Conservation (phyloP, 148 eudicot species). For the Silene conica region DNA sequence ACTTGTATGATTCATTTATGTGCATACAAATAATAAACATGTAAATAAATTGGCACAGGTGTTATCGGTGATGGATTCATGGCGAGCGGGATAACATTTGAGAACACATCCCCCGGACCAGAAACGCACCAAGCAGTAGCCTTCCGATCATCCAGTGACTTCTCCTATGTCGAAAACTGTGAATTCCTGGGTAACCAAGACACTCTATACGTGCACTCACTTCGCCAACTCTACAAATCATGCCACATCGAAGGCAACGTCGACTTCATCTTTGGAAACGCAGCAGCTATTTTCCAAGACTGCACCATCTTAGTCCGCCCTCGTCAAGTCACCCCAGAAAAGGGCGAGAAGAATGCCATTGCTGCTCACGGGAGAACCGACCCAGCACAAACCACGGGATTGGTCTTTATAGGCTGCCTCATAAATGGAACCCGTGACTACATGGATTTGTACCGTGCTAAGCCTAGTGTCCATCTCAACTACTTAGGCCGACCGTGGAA, state of each 20-base stretch:
- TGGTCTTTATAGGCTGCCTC: conserved; percentile 22
- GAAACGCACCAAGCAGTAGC: conserved; percentile 34
- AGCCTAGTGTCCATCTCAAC: conserved; percentile 25
- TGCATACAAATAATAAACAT: too few species aligned
- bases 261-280: conserved; percentile 37
- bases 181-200: conserved; percentile 35
- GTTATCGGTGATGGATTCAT: conserved; percentile 32
- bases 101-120: conserved; percentile 31
- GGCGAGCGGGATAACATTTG: conserved; percentile 30
- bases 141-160: conserved; percentile 29
- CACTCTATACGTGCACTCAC: conserved; percentile 32
- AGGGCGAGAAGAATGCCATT: conserved; percentile 24
- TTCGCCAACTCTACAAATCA: conserved; percentile 30
- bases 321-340: conserved; percentile 24
- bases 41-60: background rate
- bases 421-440: conserved; percentile 30
- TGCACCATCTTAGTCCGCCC: conserved; percentile 31
- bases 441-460: conserved; percentile 23
- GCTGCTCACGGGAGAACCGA: conserved; percentile 32
- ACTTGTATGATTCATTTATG: too few species aligned
- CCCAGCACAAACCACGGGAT: conserved; percentile 32
- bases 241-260: conserved; percentile 33
- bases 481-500: conserved; percentile 53
- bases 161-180: conserved; percentile 31
- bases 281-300: conserved; percentile 34